Conservation (phyloP, 1,284 basidiomycete species). For the Vanrija humicola region DNA sequence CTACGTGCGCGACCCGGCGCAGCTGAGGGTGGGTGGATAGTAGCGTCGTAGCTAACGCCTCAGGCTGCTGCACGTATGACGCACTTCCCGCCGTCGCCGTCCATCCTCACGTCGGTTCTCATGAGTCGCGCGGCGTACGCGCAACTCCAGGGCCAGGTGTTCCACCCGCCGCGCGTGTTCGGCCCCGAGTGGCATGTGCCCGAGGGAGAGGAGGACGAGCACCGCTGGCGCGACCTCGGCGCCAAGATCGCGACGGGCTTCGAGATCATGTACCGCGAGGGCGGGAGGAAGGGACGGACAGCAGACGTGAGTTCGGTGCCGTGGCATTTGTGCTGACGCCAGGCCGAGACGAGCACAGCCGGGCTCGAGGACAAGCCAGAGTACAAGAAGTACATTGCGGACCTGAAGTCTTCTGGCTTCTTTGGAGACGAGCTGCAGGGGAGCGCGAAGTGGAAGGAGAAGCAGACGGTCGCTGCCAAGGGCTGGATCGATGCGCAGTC, state of each 20-base stretch:
- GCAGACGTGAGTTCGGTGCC: conserved; percentile 50
- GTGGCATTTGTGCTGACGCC: neutral
- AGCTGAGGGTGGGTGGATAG: conserved; percentile 66
- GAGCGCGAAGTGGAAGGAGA: conserved; percentile 66
- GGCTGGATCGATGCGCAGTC: conserved; percentile 63
- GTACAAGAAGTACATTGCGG: conserved; percentile 58
- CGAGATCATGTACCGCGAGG: conserved; percentile 85
- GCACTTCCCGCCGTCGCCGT: conserved; percentile 72
- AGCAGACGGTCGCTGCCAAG: conserved; percentile 65
- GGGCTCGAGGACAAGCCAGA: conserved; percentile 16
- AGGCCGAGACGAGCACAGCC: conserved; percentile 2
- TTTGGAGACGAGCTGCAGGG: conserved; percentile 72
- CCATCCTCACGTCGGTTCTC: conserved; percentile 59
- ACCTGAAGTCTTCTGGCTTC: conserved; percentile 62
- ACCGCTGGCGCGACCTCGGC: conserved; percentile 74
- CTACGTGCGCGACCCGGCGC: conserved; percentile 84
- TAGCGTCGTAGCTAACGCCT: neutral
- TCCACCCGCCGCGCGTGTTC: conserved; percentile 85
- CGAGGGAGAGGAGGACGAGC: conserved; percentile 55
- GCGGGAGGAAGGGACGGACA: conserved; percentile 55
- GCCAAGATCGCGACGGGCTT: conserved; percentile 93
- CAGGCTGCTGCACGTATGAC: conserved; percentile 81
- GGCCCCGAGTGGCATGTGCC: conserved; percentile 54
- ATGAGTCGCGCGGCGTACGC: conserved; percentile 90
- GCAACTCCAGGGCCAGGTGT: conserved; percentile 83